Percentiles rank a stretch among this genome's conserved stretches.
phyloP scores from a whole-genome alignment of 768 basidiomycete species.

The Amanita thiersii region DNA sequence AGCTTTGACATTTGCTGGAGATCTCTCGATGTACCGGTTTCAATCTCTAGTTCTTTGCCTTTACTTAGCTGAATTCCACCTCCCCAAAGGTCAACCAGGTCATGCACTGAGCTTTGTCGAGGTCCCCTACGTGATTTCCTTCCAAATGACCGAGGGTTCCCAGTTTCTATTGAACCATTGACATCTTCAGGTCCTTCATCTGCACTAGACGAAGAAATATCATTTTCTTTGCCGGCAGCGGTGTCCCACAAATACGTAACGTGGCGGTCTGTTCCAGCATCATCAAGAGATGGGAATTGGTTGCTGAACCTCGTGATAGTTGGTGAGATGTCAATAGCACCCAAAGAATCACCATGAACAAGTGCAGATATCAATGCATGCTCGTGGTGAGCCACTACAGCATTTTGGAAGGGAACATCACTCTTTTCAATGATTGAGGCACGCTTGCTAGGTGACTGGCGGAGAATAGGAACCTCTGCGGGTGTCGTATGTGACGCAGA shows the following conservation, averaged over 20 bases:
- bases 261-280: conserved; percentile 12
- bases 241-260: conserved; percentile 4
- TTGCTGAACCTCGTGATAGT: conserved; percentile 28
- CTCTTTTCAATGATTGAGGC: conserved; percentile 55
- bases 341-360: conserved; percentile 11
- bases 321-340: conserved; percentile 22
- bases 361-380: conserved; percentile 12
- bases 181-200: conserved; percentile 51
- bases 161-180: conserved; percentile 18
- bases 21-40: no score
- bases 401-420: conserved; percentile 29
- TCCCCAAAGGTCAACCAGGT: conserved; percentile 74
- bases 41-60: conserved; percentile 20
- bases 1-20: no score
- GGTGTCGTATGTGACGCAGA: conserved; percentile 13
- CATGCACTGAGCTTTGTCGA: conserved; percentile 78
- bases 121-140: conserved; percentile 35
- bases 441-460: conserved; percentile 67
- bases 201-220: conserved; percentile 43
- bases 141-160: conserved; percentile 15
- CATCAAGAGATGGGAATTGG: conserved; percentile 27
- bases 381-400: conserved; percentile 28
- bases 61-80: conserved; percentile 40
- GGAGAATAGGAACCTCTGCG: conserved; percentile 40
- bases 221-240: not conserved